phyloP scores from a whole-genome alignment of 805 yeast species.

The Starmerella sirachaensis region DNA sequence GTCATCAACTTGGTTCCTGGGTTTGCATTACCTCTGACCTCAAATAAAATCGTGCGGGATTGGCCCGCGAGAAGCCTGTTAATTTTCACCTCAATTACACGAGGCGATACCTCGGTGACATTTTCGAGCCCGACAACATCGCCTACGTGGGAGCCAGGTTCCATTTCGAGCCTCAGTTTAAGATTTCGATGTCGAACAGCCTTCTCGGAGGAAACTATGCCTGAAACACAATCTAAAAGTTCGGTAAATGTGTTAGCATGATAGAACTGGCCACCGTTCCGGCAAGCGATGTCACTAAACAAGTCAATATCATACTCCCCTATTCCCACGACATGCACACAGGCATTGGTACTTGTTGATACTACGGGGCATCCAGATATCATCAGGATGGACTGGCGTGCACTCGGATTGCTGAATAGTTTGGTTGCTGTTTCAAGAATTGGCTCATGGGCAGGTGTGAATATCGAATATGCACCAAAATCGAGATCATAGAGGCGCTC shows the following conservation, averaged over 20 bases:
- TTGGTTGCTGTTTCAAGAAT: conserved; percentile 6
- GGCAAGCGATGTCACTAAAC: not conserved
- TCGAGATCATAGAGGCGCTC: no score
- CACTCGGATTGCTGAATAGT: not conserved
- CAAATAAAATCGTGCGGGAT: conserved; percentile 6
- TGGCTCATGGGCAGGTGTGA: not conserved
- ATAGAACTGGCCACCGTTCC: conserved; percentile 6
- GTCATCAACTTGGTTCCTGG: no score
- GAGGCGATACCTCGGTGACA: not conserved
- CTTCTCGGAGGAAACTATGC: conserved; percentile 7
- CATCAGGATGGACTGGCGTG: conserved; percentile 8
- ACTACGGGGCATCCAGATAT: conserved; percentile 8
- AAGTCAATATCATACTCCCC: conserved; percentile 7
- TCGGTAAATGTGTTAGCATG: not conserved
- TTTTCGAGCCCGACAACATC: conserved; percentile 1
- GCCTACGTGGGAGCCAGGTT: not conserved
- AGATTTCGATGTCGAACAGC: conserved; percentile 7
- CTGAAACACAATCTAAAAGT: not conserved
- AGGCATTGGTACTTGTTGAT: not conserved
- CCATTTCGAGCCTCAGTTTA: not conserved
- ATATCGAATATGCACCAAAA: no score
- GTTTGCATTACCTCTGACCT: not conserved
- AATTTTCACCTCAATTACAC: not conserved
- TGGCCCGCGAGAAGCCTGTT: conserved; percentile 12
- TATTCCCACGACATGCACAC: conserved; percentile 7